Percentiles rank a stretch among this genome's conserved stretches.
Conservation (phyloP, 148 eudicot genomes). For the Cornus suecica region DNA sequence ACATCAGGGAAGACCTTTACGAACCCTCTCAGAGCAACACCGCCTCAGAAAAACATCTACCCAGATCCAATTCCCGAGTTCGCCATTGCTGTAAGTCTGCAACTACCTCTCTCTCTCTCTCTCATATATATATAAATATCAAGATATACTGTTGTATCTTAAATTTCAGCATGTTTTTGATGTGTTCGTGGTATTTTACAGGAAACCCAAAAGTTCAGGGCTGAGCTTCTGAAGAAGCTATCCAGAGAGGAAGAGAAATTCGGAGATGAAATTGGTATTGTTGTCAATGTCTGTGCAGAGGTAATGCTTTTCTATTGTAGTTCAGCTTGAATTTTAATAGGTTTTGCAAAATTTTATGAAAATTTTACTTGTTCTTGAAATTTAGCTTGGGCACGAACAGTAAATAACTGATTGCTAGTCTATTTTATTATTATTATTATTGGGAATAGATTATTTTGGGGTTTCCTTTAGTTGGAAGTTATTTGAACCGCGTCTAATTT, state of each 20-base stretch:
- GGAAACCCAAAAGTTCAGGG: conserved; percentile 54
- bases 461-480: not conserved
- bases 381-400: not conserved
- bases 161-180: not conserved
- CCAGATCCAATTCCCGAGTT: conserved; percentile 64
- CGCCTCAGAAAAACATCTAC: conserved; percentile 33
- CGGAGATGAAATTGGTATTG: conserved; percentile 37
- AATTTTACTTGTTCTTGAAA: not conserved
- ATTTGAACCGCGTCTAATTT: not conserved
- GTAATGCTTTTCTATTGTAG: conserved; percentile 24
- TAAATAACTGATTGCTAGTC: not conserved
- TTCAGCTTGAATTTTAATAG: not conserved
- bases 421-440: not conserved
- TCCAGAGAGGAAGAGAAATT: conserved; percentile 30
- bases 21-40: conserved; percentile 19
- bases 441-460: not conserved
- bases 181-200: conserved; percentile 9
- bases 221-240: conserved; percentile 39
- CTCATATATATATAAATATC: not conserved
- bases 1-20: not conserved
- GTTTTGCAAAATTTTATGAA: not conserved
- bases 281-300: conserved; percentile 43
- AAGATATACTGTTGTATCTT: not conserved
- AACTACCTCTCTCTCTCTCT: not conserved
- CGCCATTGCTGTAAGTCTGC: conserved; percentile 35